Evolutionary conservation across 2,329 filamentous ascomycete species (phyloP).

Genomic region (Talaromyces sp.): DNA sequence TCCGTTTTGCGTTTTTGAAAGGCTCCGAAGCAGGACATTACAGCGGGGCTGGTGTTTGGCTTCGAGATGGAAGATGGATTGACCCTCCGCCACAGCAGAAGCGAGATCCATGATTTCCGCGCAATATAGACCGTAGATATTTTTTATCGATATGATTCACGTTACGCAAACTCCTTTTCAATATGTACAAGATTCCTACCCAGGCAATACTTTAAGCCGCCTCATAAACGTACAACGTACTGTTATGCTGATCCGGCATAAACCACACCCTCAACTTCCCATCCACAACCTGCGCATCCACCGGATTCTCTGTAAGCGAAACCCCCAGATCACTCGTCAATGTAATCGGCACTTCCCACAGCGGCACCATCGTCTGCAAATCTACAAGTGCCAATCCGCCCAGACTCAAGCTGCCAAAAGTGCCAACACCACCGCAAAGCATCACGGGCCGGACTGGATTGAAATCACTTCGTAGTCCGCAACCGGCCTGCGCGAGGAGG

Average conservation of each 20-base stretch:
- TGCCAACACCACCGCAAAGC: constrained; percentile 49
- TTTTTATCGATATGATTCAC: neutral
- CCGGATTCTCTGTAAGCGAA: constrained; percentile 49
- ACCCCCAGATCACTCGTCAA: constrained; percentile 41
- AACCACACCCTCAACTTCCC: constrained; percentile 48
- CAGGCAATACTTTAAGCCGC: constrained; percentile 22
- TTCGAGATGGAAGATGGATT: constrained; percentile 36
- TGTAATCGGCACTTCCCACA: constrained; percentile 48
- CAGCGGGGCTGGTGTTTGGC: constrained; percentile 40
- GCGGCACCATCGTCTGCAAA: constrained; percentile 43
- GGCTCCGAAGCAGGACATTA: constrained; percentile 41
- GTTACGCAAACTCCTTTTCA: neutral
- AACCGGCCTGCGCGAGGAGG: neutral
- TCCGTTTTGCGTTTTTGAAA: constrained; percentile 47
- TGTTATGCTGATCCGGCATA: constrained; percentile 48
- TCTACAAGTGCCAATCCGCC: constrained; percentile 51
- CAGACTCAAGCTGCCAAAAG: constrained; percentile 31
- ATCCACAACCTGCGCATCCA: constrained; percentile 46
- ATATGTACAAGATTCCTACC: neutral
- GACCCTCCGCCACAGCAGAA: constrained; percentile 23
- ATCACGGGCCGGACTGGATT: constrained; percentile 36
- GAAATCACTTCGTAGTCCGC: neutral
- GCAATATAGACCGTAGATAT: neutral
- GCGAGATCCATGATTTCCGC: neutral
- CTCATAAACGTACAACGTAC: constrained; percentile 50